These are phyloP conservation scores for Trichoderma oligosporum DNA, from an alignment of 2,329 filamentous ascomycete species.

Conservation along the genomic window DNA sequence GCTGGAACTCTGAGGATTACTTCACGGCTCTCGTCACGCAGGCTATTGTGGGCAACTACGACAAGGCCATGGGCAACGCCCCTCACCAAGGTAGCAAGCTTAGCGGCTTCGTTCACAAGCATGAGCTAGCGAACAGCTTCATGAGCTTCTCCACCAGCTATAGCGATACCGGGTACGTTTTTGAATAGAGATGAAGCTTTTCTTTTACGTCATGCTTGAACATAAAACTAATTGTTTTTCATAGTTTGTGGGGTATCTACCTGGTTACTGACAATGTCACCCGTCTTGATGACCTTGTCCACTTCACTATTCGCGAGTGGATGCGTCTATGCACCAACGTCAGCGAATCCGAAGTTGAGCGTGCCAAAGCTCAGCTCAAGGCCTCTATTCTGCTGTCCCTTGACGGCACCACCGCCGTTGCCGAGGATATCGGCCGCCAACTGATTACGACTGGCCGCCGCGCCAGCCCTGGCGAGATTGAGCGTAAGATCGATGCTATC, in stretches of 20 bases:
- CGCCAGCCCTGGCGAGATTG: conserved; percentile 88
- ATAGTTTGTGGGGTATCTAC: conserved; percentile 99
- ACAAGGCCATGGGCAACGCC: conserved; percentile 96
- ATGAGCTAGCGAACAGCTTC: conserved; percentile 98
- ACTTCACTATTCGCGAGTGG: conserved; percentile 99
- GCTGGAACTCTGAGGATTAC: conserved; percentile 99
- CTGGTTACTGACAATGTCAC: conserved; percentile 87
- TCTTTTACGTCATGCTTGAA: no score
- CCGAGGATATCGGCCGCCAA: conserved; percentile 97
- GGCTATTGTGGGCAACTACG: conserved; percentile 99
- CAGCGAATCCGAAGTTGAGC: conserved; percentile 86
- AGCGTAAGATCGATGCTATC: conserved; percentile 83
- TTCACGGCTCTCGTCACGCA: conserved; percentile 97
- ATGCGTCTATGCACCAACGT: conserved; percentile 89
- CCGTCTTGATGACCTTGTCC: conserved; percentile 87
- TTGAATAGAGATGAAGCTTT: background rate
- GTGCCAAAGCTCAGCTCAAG: conserved; percentile 98
- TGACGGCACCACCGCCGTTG: conserved; percentile 93
- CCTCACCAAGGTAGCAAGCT: conserved; percentile 98
- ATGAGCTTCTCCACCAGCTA: conserved; percentile 99
- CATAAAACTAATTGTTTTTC: conserved; percentile 26
- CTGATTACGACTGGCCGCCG: conserved; percentile 95
- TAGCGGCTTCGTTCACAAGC: conserved; percentile 87
- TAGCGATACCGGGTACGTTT: conserved; percentile 90
- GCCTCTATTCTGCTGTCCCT: conserved; percentile 95